Evolutionary conservation across 2,329 filamentous ascomycete genomes (phyloP), one percentile per base, ranked within the genome.

Genomic region (Stagonosporopsis vannaccii): DNA sequence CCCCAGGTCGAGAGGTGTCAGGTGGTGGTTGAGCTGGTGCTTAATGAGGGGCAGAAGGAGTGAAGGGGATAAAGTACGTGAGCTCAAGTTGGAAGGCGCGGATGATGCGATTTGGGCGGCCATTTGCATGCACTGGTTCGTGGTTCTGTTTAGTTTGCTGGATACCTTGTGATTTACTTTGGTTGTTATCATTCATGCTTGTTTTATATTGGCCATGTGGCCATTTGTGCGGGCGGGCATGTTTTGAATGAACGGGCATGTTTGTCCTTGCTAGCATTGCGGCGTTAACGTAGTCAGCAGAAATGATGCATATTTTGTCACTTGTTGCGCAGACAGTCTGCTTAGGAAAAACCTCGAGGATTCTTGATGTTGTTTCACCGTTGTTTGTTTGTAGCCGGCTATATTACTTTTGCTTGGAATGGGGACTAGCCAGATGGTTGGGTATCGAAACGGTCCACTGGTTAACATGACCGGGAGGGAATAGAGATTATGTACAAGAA

Each of bases 21-120:
- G 80, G 87, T 99, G 63, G 88, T 99, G 61, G 81, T 98, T 61
- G 95, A 99, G 79, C 84, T 99, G 84, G 79, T 97, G 63, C 84
- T 98, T 66, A 98, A 98, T 75, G 91, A 96, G 70, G 93, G 91
- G 6, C 90, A 94, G 61, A 84, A 82, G 67, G 84, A 86, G 61
- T 78, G 53, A 62, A 13, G 12, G 3, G 11, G 28, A 11, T 23
- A 11, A 4, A 20, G 6, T 26, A n/a, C n/a, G 25, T 8, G 22
- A 9, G n/a, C 39, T 22, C 22, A 7, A 9, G 22, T 8, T 25
- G 15, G 43, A 23, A 23, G 12, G 17, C 15, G 4, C 11, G 39
- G 22, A n/a, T 15, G 39, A 17, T 32, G 41, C 8, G 19, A 20
- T 28, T 17, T 32, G 25, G 33, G 40, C 17, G 40, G 19, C n/a